Base-by-base conservation (phyloP, 2,329 filamentous ascomycete genomes). In the Orbilia brochopaga region DNA sequence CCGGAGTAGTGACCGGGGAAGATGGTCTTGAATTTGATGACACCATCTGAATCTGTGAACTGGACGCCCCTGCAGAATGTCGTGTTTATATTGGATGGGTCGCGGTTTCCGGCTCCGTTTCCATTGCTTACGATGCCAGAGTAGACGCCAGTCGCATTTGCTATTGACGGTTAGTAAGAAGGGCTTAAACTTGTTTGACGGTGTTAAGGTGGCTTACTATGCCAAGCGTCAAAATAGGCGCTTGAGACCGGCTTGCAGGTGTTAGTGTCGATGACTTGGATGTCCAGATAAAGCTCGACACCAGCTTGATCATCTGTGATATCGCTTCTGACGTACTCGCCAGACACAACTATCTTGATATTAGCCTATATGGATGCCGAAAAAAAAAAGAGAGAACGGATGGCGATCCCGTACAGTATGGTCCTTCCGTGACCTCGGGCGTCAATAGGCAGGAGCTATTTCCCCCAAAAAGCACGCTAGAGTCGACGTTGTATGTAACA, bases 171-270 rank as follows among this genome's bases (percentile, higher is more conserved):
- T n/a, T 23, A 62, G 57, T 30, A n/a, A n/a, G 17, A 1, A n/a
- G 24, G 23, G 4, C 17, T 24, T 35, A 32, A 32, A 8, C 27
- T 32, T 32, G 27, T 32, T n/a, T n/a, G n/a, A n/a, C n/a, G n/a
- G 8, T 32, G 4, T 32, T 32, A 75, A 17, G n/a, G 8, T 23
- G 27, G 75, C 72, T 79, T 80, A 76, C 79, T 79, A 75, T 81
- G 81, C 84, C 84, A 86, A 74, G 85, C 81, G 75, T 86, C 83
- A n/a, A 85, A 76, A 65, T 80, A 83, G 10, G 81, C 79, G 55
- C 82, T 77, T 1, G 81, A 79, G 0, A 85, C 80, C 6, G 82
- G 81, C 75, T 84, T 78, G 78, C 84, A 86, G 2, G 83, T 85
- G 50, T 81, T 79, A 37, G 84, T 80, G 69, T 86, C 84, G 58